Conservation (phyloP, 345 rosid genomes). For the Gossypium rotundifolium region DNA sequence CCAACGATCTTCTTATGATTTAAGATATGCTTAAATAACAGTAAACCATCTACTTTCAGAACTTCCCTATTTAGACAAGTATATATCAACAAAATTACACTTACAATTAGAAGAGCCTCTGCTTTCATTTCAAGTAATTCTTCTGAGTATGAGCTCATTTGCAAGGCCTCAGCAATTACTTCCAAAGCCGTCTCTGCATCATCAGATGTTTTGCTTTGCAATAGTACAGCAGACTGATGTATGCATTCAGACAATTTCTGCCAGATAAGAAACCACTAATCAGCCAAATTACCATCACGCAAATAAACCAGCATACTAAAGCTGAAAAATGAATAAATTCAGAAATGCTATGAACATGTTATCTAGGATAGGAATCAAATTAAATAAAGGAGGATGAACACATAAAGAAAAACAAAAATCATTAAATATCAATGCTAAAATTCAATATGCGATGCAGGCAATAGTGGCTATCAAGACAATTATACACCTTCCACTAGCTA, state of each 20-base stretch:
- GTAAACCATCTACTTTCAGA: background rate
- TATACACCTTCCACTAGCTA: background rate
- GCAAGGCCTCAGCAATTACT: constrained; percentile 58
- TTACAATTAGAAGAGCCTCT: constrained; percentile 69
- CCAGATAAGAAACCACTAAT: constrained; percentile 26
- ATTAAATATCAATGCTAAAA: too few species aligned
- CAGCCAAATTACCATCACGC: constrained; percentile 5
- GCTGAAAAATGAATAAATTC: background rate
- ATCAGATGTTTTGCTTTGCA: constrained; percentile 40
- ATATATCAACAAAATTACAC: constrained; percentile 10
- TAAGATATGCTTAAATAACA: background rate
- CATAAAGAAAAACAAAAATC: too few species aligned
- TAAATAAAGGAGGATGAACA: too few species aligned
- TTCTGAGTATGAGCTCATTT: constrained; percentile 63
- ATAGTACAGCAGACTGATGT: constrained; percentile 42
- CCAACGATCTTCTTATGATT: background rate
- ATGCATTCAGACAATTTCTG: constrained; percentile 78
- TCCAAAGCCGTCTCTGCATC: constrained; percentile 57
- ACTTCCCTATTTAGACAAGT: background rate
- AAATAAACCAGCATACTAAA: background rate
- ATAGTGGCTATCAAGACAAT: too few species aligned
- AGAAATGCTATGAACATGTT: background rate
- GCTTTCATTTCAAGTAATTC: constrained; percentile 80
- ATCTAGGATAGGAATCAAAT: background rate
- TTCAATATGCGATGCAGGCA: too few species aligned